Evolutionary conservation across 2,329 filamentous ascomycete genomes (phyloP).

Genomic region (Fusarium subglutinans): DNA sequence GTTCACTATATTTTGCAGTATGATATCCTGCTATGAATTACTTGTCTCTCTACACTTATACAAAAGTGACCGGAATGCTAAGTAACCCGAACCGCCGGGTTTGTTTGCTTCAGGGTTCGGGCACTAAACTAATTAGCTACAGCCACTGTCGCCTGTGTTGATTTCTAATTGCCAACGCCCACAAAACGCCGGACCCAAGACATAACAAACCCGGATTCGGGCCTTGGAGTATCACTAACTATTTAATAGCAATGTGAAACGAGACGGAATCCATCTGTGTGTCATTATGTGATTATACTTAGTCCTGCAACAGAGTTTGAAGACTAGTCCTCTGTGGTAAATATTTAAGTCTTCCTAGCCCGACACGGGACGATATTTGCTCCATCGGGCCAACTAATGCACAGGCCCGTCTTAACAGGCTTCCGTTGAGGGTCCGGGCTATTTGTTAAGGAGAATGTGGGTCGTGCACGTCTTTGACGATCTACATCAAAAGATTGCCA

Average conservation of each 20-base stretch:
- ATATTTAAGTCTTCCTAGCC: background rate
- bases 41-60: background rate
- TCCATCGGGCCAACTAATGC: background rate
- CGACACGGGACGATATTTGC: background rate
- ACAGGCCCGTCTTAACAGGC: background rate
- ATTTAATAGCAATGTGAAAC: background rate
- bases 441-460: background rate
- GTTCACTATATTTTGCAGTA: background rate
- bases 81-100: background rate
- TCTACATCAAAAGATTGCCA: no score
- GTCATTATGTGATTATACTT: background rate
- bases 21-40: background rate
- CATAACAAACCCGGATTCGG: no score
- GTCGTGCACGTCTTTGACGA: background rate
- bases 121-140: background rate
- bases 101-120: fast-evolving
- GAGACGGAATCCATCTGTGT: background rate
- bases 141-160: background rate
- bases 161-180: background rate
- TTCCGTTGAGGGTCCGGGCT: background rate
- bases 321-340: background rate
- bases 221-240: background rate
- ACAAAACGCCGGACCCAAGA: no score
- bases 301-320: background rate
- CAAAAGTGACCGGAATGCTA: background rate